Percentiles rank a stretch among this genome's conserved stretches.
These are phyloP conservation scores for Cylindrotheca fusiformis DNA, from an alignment of 108 stramenopile genomes.

Conservation along the genomic window DNA sequence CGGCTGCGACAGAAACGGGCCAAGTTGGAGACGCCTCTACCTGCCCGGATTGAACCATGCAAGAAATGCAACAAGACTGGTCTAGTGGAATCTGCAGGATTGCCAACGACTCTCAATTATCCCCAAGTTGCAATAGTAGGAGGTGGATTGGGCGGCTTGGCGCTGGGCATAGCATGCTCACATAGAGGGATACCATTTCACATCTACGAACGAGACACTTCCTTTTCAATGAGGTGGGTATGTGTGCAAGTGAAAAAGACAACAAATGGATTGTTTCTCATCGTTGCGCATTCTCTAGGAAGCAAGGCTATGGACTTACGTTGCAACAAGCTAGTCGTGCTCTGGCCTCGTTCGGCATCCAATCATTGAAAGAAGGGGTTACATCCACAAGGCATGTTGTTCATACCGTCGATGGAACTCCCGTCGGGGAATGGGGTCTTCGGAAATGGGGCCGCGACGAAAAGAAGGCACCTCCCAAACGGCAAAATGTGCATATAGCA, in stretches of 20 bases:
- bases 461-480: conserved; percentile 31
- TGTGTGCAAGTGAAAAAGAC: conserved; percentile 60
- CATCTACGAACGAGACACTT: conserved; percentile 78
- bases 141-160: conserved; percentile 82
- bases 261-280: too few species aligned
- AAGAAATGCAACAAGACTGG: conserved; percentile 39
- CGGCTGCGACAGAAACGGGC: conserved; percentile 28
- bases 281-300: too few species aligned
- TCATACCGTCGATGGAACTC: conserved; percentile 66
- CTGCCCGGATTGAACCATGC: conserved; percentile 46
- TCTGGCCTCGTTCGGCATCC: conserved; percentile 56
- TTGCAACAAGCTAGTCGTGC: conserved; percentile 87
- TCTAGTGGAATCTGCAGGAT: conserved; percentile 4
- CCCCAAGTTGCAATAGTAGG: conserved; percentile 73
- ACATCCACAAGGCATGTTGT: conserved; percentile 78
- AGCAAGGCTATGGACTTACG: conserved; percentile 78
- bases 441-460: conserved; percentile 59
- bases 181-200: conserved; percentile 69
- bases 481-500: conserved; percentile 86
- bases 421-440: conserved; percentile 85
- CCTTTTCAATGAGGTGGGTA: conserved; percentile 23
- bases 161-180: conserved; percentile 73
- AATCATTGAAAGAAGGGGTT: conserved; percentile 30
- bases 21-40: not conserved
- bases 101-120: not conserved